Evolutionary conservation across 768 basidiomycete species (phyloP).

Genomic region (Leucosporidium creatinivorum): DNA sequence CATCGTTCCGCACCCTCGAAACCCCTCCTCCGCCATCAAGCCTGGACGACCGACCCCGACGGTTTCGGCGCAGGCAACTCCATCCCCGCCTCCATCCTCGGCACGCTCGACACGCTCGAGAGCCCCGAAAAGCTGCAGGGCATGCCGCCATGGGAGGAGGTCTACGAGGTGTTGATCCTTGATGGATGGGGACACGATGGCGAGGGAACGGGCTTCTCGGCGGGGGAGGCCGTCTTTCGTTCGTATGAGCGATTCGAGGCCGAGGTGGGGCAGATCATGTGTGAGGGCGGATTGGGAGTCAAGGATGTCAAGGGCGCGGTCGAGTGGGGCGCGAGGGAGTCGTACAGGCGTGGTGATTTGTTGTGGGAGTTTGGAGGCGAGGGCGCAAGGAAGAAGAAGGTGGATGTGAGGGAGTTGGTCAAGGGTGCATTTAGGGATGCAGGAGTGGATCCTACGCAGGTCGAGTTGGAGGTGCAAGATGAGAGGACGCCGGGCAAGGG

Average conservation of each 20-base stretch:
- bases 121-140: conserved; percentile 24
- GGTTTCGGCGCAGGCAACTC: neutral
- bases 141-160: conserved; percentile 7
- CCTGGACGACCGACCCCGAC: conserved; percentile 8
- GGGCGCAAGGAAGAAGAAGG: conserved; percentile 1
- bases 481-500: conserved; percentile 3
- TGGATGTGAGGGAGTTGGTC: neutral
- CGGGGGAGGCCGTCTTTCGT: conserved; percentile 13
- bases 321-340: conserved; percentile 2
- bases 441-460: neutral
- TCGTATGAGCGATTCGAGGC: conserved; percentile 26
- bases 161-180: conserved; percentile 24
- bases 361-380: neutral
- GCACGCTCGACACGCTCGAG: conserved; percentile 21
- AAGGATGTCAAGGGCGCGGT: neutral
- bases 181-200: conserved; percentile 3
- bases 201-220: neutral
- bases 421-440: neutral
- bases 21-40: conserved; percentile 2
- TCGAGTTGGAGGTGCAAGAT: too few species aligned
- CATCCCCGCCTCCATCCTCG: conserved; percentile 1
- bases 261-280: conserved; percentile 12
- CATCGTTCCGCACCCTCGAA: conserved; percentile 20
- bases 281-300: conserved; percentile 2
- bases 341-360: conserved; percentile 1